Conservation (phyloP, 2,329 filamentous ascomycete species). For the Plenodomus tracheiphilus region DNA sequence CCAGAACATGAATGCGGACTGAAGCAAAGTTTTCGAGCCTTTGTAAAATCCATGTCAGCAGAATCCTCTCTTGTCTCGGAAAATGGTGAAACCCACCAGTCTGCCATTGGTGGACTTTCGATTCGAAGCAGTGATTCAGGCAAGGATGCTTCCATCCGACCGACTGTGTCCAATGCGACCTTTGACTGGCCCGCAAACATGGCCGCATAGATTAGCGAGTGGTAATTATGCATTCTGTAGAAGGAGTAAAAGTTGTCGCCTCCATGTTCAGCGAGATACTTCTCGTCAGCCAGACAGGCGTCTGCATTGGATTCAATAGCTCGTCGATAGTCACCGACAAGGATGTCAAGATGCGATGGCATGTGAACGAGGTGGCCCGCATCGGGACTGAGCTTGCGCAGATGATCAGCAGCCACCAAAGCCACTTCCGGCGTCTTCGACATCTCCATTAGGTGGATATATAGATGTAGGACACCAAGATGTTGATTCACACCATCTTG, state of each 20-base stretch:
- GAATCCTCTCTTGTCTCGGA: neutral
- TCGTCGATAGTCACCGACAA: conserved; percentile 70
- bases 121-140: conserved; percentile 66
- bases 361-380: conserved; percentile 74
- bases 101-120: conserved; percentile 72
- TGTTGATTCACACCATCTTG: conserved; percentile 58
- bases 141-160: conserved; percentile 63
- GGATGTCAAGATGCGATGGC: conserved; percentile 75
- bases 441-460: conserved; percentile 81
- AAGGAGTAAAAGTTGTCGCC: conserved; percentile 74
- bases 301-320: conserved; percentile 69
- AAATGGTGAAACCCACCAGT: neutral
- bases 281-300: conserved; percentile 69
- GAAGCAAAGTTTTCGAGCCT: conserved; percentile 74
- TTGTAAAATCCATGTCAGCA: conserved; percentile 39
- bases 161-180: conserved; percentile 64
- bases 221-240: conserved; percentile 74
- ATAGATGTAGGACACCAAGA: conserved; percentile 72
- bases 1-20: conserved; percentile 68
- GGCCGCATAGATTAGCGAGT: conserved; percentile 75
- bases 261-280: conserved; percentile 63
- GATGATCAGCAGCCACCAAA: conserved; percentile 61
- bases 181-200: conserved; percentile 73
- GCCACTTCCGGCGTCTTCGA: conserved; percentile 67
- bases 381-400: conserved; percentile 69